Conservation (phyloP, 2,329 filamentous ascomycete species). For the Fusarium palustre region DNA sequence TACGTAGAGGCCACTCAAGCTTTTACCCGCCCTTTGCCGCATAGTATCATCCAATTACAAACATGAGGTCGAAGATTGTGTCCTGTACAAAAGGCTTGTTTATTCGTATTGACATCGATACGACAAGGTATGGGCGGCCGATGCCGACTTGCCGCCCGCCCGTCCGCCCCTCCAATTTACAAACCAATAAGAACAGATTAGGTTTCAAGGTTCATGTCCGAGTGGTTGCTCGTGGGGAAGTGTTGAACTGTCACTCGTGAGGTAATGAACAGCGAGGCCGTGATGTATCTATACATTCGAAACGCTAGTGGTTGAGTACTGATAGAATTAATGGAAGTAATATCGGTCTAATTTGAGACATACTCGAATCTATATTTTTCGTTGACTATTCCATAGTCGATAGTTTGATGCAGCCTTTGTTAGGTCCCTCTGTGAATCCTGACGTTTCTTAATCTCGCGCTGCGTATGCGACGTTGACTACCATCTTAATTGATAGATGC, state of each 20-base stretch:
- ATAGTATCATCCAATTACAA: neutral
- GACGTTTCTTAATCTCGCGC: accelerated
- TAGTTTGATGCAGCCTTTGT: too few relatives aligned
- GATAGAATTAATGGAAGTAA: too few relatives aligned
- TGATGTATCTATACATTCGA: neutral
- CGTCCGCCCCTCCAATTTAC: neutral
- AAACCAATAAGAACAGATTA: neutral
- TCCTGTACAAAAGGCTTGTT: neutral
- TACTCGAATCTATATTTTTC: neutral
- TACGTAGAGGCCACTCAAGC: neutral
- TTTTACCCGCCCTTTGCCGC: too few relatives aligned
- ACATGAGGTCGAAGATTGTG: neutral
- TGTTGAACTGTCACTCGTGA: neutral
- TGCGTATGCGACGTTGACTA: too few relatives aligned
- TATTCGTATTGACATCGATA: neutral
- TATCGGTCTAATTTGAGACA: neutral
- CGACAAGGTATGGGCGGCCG: neutral
- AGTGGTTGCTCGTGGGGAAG: neutral
- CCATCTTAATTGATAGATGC: accelerated
- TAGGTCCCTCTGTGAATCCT: neutral
- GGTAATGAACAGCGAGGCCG: neutral
- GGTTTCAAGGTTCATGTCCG: neutral
- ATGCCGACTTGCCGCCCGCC: neutral
- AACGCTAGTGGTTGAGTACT: neutral
- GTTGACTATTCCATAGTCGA: too few relatives aligned